Evolutionary conservation across 345 rosid genomes (phyloP).

Genomic region (Triadica sebifera): DNA sequence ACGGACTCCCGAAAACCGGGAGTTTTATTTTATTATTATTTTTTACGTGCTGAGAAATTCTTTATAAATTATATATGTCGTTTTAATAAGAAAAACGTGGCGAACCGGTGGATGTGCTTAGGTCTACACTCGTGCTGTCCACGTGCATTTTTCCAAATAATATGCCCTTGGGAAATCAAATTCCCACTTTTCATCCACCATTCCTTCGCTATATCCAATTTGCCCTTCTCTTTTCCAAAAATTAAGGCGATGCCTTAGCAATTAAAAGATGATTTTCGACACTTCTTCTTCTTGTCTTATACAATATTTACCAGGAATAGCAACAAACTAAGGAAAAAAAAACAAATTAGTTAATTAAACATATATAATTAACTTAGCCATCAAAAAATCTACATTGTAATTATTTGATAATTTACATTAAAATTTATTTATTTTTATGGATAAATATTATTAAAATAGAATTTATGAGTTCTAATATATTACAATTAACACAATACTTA

Average conservation of each 20-base stretch:
- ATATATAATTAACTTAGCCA: no score
- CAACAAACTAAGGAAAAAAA: no score
- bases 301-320: no score
- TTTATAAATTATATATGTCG: neutral
- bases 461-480: no score
- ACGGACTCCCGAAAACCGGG: conserved; percentile 37
- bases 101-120: neutral
- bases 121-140: conserved; percentile 18
- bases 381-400: no score
- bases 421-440: no score
- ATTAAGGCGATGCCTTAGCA: neutral
- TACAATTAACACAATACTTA: no score
- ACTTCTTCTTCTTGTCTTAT: no score
- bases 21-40: neutral
- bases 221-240: neutral
- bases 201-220: neutral
- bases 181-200: conserved; percentile 17
- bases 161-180: conserved; percentile 1
- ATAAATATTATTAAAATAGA: no score
- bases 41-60: neutral
- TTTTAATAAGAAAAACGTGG: neutral
- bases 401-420: no score
- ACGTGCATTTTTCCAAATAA: conserved; percentile 20
- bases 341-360: no score
- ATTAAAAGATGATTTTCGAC: no score